Percentiles rank a stretch among this genome's conserved stretches.
Conservation (phyloP, 306 rosid genomes). For the Cicer yamashitae region DNA sequence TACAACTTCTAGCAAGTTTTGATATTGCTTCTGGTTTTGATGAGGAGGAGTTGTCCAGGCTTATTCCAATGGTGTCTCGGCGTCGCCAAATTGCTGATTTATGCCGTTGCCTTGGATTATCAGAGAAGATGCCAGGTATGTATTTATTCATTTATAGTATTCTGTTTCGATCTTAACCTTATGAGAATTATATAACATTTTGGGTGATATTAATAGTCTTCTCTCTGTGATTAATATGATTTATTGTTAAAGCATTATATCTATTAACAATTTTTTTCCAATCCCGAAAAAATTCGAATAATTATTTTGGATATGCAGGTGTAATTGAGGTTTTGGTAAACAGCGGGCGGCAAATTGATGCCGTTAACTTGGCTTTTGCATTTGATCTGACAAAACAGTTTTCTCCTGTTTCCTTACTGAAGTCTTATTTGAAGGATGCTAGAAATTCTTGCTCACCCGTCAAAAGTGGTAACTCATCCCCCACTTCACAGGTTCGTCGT, state of each 20-base stretch:
- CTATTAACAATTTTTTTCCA: neutral
- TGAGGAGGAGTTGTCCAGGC: slow-evolving; percentile 74
- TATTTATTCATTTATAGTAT: slow-evolving; percentile 22
- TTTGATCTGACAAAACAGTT: slow-evolving; percentile 80
- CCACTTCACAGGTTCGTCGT: slow-evolving; percentile 72
- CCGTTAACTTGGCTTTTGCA: slow-evolving; percentile 91
- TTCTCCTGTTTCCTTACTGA: slow-evolving; percentile 81
- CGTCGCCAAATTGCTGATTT: slow-evolving; percentile 98
- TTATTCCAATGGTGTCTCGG: slow-evolving; percentile 93
- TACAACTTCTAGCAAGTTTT: slow-evolving; percentile 92
- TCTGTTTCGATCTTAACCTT: slow-evolving; percentile 8
- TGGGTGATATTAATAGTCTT: slow-evolving; percentile 17
- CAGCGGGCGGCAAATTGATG: slow-evolving; percentile 97
- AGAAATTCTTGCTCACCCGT: slow-evolving; percentile 74
- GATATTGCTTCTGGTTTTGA: slow-evolving; percentile 84
- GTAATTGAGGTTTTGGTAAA: slow-evolving; percentile 79
- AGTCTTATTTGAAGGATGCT: slow-evolving; percentile 92
- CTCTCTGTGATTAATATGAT: slow-evolving; percentile 7
- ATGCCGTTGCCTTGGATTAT: slow-evolving; percentile 92
- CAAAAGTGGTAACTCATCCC: slow-evolving; percentile 78
- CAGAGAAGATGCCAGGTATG: slow-evolving; percentile 94
- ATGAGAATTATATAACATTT: neutral
- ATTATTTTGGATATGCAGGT: slow-evolving; percentile 52
- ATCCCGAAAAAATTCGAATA: neutral
- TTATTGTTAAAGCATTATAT: neutral